Conservation (phyloP, 1,284 basidiomycete species). For the Fomitopsis betulina region DNA sequence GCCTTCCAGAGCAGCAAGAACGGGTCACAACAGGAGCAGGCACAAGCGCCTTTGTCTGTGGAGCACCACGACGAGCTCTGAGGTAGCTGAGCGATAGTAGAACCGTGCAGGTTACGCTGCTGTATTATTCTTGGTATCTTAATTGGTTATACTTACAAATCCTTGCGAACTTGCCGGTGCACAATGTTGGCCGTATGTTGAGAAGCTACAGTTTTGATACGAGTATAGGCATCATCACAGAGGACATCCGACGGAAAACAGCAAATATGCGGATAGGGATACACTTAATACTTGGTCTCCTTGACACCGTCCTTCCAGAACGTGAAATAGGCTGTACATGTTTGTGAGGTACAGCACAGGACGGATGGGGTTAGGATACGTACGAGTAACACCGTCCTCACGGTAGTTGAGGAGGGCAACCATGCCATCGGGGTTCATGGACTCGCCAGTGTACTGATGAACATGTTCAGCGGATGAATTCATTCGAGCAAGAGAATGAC, state of each 20-base stretch:
- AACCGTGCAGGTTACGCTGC: not conserved
- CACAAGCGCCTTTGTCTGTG: slow-evolving; percentile 10
- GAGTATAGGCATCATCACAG: not conserved
- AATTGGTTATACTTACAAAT: not conserved
- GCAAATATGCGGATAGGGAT: slow-evolving; percentile 9
- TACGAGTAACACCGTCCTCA: slow-evolving; percentile 74
- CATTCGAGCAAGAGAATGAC: slow-evolving; percentile 19
- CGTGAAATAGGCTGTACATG: slow-evolving; percentile 75
- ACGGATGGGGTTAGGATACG: slow-evolving; percentile 26
- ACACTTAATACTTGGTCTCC: slow-evolving; percentile 57
- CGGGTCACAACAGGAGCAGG: slow-evolving; percentile 18
- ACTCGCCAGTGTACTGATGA: slow-evolving; percentile 78
- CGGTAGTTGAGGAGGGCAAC: slow-evolving; percentile 86
- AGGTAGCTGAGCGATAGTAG: slow-evolving; percentile 15
- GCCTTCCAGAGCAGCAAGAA: slow-evolving; percentile 16
- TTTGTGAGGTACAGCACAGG: not conserved
- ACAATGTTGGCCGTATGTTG: not conserved
- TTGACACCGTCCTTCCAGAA: slow-evolving; percentile 94
- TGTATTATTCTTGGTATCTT: not conserved
- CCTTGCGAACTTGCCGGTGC: not conserved
- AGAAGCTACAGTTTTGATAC: not conserved
- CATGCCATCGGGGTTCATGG: slow-evolving; percentile 87
- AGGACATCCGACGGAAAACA: slow-evolving; percentile 6
- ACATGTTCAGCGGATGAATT: slow-evolving; percentile 8
- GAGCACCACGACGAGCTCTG: slow-evolving; percentile 31